Evolutionary conservation across 345 rosid species (phyloP).

Genomic region (Populus simonii): DNA sequence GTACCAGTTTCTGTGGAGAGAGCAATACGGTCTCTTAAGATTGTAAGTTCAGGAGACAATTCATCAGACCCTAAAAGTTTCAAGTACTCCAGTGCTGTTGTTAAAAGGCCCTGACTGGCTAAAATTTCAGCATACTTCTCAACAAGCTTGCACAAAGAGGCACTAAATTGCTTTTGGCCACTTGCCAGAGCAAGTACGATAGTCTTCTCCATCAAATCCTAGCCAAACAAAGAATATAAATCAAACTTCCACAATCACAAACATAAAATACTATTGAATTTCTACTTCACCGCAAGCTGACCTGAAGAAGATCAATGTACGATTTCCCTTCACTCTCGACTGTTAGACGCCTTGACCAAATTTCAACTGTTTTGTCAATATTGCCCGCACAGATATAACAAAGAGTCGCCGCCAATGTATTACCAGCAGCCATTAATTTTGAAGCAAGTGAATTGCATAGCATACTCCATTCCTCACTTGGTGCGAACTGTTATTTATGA

Average conservation of each 20-base stretch:
- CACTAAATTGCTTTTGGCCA: slow-evolving; percentile 85
- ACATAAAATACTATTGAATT: slow-evolving; percentile 1
- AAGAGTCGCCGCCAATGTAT: slow-evolving; percentile 85
- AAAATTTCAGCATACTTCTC: slow-evolving; percentile 96
- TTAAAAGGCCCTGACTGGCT: slow-evolving; percentile 88
- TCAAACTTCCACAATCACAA: slow-evolving; percentile 8
- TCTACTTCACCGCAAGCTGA: slow-evolving; percentile 31
- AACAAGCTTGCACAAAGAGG: slow-evolving; percentile 89
- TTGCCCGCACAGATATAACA: slow-evolving; percentile 97
- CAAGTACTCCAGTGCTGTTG: slow-evolving; percentile 89
- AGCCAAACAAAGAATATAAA: slow-evolving; percentile 16
- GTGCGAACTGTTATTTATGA: slow-evolving; percentile 69
- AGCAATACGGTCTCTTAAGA: slow-evolving; percentile 81
- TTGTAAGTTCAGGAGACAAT: slow-evolving; percentile 77
- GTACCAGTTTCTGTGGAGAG: slow-evolving; percentile 71
- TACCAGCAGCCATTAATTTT: slow-evolving; percentile 69
- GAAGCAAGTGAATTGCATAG: slow-evolving; percentile 86
- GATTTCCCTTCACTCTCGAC: slow-evolving; percentile 65
- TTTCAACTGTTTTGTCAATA: slow-evolving; percentile 96
- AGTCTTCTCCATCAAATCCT: slow-evolving; percentile 99
- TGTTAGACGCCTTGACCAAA: slow-evolving; percentile 86
- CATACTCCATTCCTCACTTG: slow-evolving; percentile 77
- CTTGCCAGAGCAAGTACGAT: slow-evolving; percentile 93
- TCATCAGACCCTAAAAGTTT: slow-evolving; percentile 86
- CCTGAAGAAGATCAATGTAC: slow-evolving; percentile 93